Percentiles rank a stretch among this genome's conserved stretches.
Conservation (phyloP, 345 rosid genomes). For the Brassica carinata region DNA sequence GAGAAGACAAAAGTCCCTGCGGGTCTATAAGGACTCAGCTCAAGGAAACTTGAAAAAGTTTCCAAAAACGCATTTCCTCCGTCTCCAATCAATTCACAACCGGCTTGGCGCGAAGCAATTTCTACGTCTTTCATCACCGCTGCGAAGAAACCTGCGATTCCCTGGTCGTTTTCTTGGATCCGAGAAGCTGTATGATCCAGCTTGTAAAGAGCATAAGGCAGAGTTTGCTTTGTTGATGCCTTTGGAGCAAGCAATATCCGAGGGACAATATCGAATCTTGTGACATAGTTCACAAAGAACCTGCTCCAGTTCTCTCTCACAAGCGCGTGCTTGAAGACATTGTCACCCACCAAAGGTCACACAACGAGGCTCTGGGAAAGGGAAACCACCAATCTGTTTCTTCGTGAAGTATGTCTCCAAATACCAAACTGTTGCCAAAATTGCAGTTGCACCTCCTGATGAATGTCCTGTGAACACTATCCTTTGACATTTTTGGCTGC, state of each 20-base stretch:
- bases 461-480: slow-evolving; percentile 88
- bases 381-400: not conserved
- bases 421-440: slow-evolving; percentile 67
- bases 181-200: slow-evolving; percentile 17
- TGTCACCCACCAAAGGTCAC: slow-evolving; percentile 77
- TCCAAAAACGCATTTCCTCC: slow-evolving; percentile 57
- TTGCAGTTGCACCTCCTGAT: slow-evolving; percentile 75
- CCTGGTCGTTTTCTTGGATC: slow-evolving; percentile 5
- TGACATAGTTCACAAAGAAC: slow-evolving; percentile 63
- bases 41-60: slow-evolving; percentile 56
- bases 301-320: slow-evolving; percentile 70
- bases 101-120: slow-evolving; percentile 55
- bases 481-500: slow-evolving; percentile 32
- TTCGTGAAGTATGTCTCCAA: slow-evolving; percentile 41
- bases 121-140: slow-evolving; percentile 61
- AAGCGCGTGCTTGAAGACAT: slow-evolving; percentile 62
- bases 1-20: slow-evolving; percentile 71
- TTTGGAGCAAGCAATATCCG: slow-evolving; percentile 61
- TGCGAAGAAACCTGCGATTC: slow-evolving; percentile 36
- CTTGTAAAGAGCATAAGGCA: slow-evolving; percentile 38
- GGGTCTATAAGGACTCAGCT: slow-evolving; percentile 81
- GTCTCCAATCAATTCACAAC: slow-evolving; percentile 66
- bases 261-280: slow-evolving; percentile 71
- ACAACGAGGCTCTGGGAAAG: slow-evolving; percentile 45
- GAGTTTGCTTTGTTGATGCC: slow-evolving; percentile 35